These are phyloP conservation scores for Jaenimonas drosophilae DNA, from an alignment of 208 protist species.

Conservation along the genomic window DNA sequence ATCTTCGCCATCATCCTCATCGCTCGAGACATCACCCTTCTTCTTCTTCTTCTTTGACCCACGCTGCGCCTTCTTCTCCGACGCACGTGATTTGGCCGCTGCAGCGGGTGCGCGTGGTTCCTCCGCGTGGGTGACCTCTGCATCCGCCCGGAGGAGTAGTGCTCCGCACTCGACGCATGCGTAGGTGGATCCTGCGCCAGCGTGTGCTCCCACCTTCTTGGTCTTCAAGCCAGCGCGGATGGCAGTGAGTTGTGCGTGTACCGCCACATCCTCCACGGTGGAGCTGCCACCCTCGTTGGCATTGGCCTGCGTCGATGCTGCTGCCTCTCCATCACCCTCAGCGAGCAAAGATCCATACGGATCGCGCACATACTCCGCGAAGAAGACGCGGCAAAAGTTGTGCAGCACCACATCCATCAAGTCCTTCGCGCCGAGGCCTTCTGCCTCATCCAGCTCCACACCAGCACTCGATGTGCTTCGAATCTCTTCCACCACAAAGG, in stretches of 20 bases:
- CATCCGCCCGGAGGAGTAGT: too few relatives aligned
- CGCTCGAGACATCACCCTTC: constrained; percentile 1
- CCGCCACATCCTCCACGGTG: too few relatives aligned
- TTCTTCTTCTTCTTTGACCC: constrained; percentile 3
- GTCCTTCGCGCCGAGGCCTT: constrained; percentile 2
- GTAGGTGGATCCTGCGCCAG: too few relatives aligned
- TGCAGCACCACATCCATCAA: constrained; percentile 16
- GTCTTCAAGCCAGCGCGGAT: too few relatives aligned
- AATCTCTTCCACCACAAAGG: constrained; percentile 37
- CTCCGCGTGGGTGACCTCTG: too few relatives aligned
- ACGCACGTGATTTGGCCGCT: not conserved
- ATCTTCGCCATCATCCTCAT: constrained; percentile 1
- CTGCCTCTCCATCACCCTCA: not conserved
- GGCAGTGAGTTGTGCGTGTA: too few relatives aligned
- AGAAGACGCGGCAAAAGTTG: constrained; percentile 42
- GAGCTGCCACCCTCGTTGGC: not conserved
- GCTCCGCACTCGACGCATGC: too few relatives aligned
- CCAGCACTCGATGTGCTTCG: constrained; percentile 12
- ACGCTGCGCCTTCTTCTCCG: too few relatives aligned
- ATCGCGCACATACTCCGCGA: constrained; percentile 8
- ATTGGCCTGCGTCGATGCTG: not conserved
- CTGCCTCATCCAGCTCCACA: not conserved
- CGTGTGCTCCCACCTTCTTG: too few relatives aligned
- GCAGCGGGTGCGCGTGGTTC: constrained; percentile 2
- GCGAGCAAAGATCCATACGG: not conserved